Evolutionary conservation across 305 asterid species (phyloP), one percentile per base, ranked within the genome.

Genomic region (Rubia peregrina): DNA sequence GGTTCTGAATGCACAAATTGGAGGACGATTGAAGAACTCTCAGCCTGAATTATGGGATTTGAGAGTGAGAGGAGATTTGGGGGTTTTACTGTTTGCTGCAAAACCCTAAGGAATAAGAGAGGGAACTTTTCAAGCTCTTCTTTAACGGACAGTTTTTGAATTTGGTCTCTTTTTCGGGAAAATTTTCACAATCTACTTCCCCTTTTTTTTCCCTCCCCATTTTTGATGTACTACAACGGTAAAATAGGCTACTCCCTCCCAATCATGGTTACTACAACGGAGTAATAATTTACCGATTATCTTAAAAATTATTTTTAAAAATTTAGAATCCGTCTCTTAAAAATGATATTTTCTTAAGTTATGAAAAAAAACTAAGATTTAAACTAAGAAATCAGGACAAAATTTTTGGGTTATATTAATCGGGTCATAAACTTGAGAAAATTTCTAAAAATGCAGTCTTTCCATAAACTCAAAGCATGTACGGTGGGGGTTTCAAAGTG

Each of bases 71-170:
- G 40, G 10, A 19, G 12, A 74, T 67, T 60, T 67, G 66, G 69
- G 76, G 77, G 30, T 80, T 76, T 53, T 55, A 68, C 70, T 51
- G 60, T 13, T 61, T 55, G 36, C 24, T 26, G 69, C 16, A 26
- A 73, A 80, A 83, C 73, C 90, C 92, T 89, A 83, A 79, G 71
- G 63, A 62, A 30, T 21, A 21, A 5, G 24, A 56, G 61, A 19
- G 61, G 61, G 61, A 56, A 56, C 30, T 56, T 56, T 56, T 14
- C 30, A 3, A 33, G 61, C 61, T 19, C 61, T 19, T 56, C 61
- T 30, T 56, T 56, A 55, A 55, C 61, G 61, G 61, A 7, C 61
- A 55, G 61, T 55, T 56, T 56, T 56, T 56, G 61, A 56, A 56
- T 56, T 56, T 56, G 61, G 30, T 8, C 61, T 56, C 13, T 21